Conservation (phyloP, 306 rosid species). For the Erythrophleum fordii region DNA sequence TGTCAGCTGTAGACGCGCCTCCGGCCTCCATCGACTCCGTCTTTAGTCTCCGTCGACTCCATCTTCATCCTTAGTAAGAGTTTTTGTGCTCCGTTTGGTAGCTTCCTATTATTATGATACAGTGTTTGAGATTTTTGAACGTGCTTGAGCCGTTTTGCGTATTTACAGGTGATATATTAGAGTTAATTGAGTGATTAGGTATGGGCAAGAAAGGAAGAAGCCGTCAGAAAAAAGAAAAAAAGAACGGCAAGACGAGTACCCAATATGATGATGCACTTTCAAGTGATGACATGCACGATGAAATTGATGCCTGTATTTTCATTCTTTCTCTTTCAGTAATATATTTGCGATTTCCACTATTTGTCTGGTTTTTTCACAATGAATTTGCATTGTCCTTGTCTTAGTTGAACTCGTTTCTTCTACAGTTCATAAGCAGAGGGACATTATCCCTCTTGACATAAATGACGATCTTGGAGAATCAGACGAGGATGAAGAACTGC, state of each 20-base stretch:
- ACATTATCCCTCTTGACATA: conserved; percentile 66
- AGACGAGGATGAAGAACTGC: conserved; percentile 71
- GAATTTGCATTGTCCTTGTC: background rate
- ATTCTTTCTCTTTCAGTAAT: background rate
- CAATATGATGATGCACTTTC: conserved; percentile 25
- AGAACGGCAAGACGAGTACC: conserved; percentile 42
- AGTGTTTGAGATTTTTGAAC: background rate
- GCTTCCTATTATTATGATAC: background rate
- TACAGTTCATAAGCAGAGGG: conserved; percentile 88
- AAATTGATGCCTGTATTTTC: conserved; percentile 80
- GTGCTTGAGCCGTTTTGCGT: background rate
- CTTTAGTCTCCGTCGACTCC: background rate
- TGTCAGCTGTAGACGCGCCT: background rate
- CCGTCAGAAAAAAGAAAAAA: conserved; percentile 43
- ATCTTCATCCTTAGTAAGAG: background rate
- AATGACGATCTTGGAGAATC: conserved; percentile 60
- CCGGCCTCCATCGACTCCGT: background rate
- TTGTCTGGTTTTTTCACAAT: background rate
- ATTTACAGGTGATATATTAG: background rate
- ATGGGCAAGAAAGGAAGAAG: conserved; percentile 73
- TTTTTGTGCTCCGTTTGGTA: background rate
- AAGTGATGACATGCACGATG: conserved; percentile 76
- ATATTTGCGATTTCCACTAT: background rate
- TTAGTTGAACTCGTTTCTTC: conserved; percentile 1
- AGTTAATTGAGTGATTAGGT: background rate